These are phyloP conservation scores for Dacryopinax spathularia DNA, from an alignment of 768 basidiomycete genomes.

Conservation along the genomic window DNA sequence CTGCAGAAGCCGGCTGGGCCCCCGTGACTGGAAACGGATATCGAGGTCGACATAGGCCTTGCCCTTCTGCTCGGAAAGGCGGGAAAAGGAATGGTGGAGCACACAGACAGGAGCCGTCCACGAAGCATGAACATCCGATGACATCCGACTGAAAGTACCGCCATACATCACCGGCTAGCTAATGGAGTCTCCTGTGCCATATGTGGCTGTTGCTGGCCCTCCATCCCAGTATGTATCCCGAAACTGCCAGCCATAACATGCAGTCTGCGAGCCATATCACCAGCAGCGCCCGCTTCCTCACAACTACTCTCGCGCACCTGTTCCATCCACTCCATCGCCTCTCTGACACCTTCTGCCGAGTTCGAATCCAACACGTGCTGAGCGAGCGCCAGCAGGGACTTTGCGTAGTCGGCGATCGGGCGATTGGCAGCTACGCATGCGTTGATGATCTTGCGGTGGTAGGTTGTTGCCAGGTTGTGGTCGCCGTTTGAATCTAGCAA, in stretches of 20 bases:
- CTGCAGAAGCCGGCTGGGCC: too few relatives aligned
- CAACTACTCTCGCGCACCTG: conserved; percentile 63
- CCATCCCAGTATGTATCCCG: background rate
- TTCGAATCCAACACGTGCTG: conserved; percentile 44
- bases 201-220: background rate
- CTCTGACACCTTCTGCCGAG: conserved; percentile 20
- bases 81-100: too few relatives aligned
- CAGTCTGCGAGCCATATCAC: conserved; percentile 41
- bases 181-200: background rate
- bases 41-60: too few relatives aligned
- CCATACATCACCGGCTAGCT: too few relatives aligned
- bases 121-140: too few relatives aligned
- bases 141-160: too few relatives aligned
- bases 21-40: too few relatives aligned
- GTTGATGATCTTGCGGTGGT: conserved; percentile 45
- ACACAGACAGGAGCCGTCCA: too few relatives aligned
- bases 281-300: conserved; percentile 62
- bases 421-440: conserved; percentile 34
- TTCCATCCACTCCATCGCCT: conserved; percentile 60
- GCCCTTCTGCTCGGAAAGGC: too few relatives aligned
- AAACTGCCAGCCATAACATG: background rate
- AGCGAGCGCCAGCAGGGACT: conserved; percentile 73
- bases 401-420: conserved; percentile 62
- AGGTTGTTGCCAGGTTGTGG: conserved; percentile 50
- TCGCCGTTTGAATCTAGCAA: conserved; percentile 57